A percentile compares a stretch with the other conserved stretches of the same genome.
Evolutionary conservation across 2,329 filamentous ascomycete species (phyloP).

Genomic region (Fusarium duplospermum): DNA sequence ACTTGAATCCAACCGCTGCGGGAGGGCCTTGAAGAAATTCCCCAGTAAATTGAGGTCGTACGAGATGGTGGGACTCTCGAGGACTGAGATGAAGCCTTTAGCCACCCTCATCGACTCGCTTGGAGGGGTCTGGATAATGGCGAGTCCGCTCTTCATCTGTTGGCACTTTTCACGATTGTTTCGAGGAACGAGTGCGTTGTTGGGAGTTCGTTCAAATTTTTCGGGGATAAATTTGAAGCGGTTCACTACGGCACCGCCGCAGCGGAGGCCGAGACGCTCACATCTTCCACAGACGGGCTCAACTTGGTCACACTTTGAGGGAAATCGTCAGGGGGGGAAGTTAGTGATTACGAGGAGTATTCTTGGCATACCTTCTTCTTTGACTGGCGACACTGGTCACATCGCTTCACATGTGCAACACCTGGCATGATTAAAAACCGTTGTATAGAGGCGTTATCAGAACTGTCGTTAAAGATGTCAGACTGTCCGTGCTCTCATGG

Average conservation of each 20-base stretch:
- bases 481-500: background rate
- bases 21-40: background rate
- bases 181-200: background rate
- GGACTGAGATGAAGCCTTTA: background rate
- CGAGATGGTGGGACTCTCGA: background rate
- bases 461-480: background rate
- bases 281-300: background rate
- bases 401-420: background rate
- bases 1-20: background rate
- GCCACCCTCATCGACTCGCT: background rate
- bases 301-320: background rate
- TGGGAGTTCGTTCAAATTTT: background rate
- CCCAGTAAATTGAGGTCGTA: background rate
- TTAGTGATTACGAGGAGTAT: background rate
- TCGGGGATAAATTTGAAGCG: background rate
- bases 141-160: background rate
- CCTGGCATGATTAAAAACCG: background rate
- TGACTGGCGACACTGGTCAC: constrained; percentile 1
- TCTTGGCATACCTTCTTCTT: background rate
- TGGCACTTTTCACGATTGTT: background rate
- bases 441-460: background rate
- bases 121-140: background rate
- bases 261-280: background rate
- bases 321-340: background rate
- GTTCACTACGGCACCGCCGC: background rate